Percentiles rank a stretch among this genome's conserved stretches.
phyloP scores from a whole-genome alignment of 805 yeast genomes.

The Saccharomycopsis schoenii region DNA sequence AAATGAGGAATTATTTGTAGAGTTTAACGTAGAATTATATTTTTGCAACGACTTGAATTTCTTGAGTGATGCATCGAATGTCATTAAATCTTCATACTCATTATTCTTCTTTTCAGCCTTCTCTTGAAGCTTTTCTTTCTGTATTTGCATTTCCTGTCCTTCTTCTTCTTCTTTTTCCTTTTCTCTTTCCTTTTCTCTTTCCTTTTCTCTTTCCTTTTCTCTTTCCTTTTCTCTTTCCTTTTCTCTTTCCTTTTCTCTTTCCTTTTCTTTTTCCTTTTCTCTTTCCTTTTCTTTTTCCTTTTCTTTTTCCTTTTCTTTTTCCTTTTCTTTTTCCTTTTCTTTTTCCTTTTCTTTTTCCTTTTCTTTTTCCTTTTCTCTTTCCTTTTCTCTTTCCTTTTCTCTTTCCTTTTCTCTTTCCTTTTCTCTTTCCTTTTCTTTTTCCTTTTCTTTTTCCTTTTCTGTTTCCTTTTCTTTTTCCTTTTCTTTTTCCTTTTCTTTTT shows the following conservation, averaged over 20 bases:
- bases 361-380: neutral
- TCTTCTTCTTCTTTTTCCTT: neutral
- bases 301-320: neutral
- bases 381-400: neutral
- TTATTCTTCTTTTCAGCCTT: neutral
- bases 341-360: neutral
- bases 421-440: neutral
- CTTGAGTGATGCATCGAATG: conserved; percentile 13
- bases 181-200: neutral
- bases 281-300: neutral
- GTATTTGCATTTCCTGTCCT: neutral
- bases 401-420: neutral
- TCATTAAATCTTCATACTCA: conserved; percentile 9
- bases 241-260: no score
- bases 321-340: neutral
- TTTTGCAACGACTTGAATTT: conserved; percentile 10
- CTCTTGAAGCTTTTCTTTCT: neutral
- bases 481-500: neutral
- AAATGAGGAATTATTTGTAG: neutral
- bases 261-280: neutral
- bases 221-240: no score
- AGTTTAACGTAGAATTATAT: conserved; percentile 10
- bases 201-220: no score
- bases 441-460: neutral
- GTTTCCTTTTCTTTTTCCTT: neutral